These are phyloP conservation scores for Aspergillus aculeatinus DNA, from an alignment of 2,329 filamentous ascomycete genomes.

Conservation along the genomic window DNA sequence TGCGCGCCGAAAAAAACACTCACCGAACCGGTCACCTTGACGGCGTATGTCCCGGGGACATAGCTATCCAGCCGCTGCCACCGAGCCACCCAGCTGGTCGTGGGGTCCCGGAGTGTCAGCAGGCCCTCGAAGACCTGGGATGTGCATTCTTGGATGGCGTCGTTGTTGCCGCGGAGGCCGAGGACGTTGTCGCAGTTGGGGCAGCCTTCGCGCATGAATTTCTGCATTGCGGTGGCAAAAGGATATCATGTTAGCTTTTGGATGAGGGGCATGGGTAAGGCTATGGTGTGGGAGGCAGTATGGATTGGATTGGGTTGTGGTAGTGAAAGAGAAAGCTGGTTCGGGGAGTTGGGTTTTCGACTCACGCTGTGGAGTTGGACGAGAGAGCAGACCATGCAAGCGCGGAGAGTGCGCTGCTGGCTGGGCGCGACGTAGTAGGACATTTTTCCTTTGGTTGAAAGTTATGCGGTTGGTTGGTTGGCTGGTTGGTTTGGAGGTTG, in stretches of 20 bases:
- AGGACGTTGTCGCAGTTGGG: conserved; percentile 96
- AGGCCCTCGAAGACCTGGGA: conserved; percentile 94
- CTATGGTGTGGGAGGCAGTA: not conserved
- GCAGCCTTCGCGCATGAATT: conserved; percentile 83
- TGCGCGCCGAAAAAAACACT: conserved; percentile 25
- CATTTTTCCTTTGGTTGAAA: conserved; percentile 22
- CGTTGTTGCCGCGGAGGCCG: conserved; percentile 72
- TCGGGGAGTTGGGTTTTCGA: not conserved
- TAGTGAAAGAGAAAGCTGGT: not conserved
- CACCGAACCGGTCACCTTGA: conserved; percentile 83
- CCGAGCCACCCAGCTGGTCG: conserved; percentile 87
- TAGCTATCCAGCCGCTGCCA: conserved; percentile 92
- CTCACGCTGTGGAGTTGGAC: conserved; percentile 74
- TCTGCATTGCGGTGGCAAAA: conserved; percentile 48
- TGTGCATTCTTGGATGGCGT: conserved; percentile 87
- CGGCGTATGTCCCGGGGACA: conserved; percentile 85
- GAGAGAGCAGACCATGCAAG: conserved; percentile 98
- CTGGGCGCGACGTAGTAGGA: conserved; percentile 68
- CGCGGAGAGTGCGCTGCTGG: conserved; percentile 83
- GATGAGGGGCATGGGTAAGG: not conserved
- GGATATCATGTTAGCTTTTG: not conserved
- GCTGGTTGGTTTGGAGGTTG: not conserved
- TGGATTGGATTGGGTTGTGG: no score
- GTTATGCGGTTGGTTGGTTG: not conserved
- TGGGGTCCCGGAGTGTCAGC: conserved; percentile 80